Percentiles rank a stretch among this genome's conserved stretches.
These are phyloP conservation scores for Phaffia tasmanica DNA, from an alignment of 768 basidiomycete species.

Conservation along the genomic window DNA sequence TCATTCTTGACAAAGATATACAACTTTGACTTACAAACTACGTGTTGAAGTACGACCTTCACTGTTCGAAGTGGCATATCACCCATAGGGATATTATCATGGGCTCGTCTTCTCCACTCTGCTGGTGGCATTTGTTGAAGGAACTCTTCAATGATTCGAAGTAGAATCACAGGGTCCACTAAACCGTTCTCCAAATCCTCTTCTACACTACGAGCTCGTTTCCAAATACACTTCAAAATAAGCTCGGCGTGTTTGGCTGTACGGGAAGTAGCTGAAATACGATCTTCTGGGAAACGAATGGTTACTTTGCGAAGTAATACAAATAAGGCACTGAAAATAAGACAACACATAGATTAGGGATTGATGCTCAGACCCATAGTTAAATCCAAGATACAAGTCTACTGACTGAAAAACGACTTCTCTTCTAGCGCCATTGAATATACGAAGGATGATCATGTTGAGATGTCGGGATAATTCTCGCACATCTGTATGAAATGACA, in stretches of 20 bases:
- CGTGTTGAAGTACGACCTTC: slow-evolving; percentile 95
- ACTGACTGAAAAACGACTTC: slow-evolving; percentile 83
- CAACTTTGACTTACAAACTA: slow-evolving; percentile 65
- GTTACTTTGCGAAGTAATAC: slow-evolving; percentile 62
- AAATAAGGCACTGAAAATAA: slow-evolving; percentile 56
- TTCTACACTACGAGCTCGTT: slow-evolving; percentile 84
- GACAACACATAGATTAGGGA: slow-evolving; percentile 21
- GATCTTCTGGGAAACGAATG: slow-evolving; percentile 34
- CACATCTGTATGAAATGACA: slow-evolving; percentile 48
- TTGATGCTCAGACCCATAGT: not conserved
- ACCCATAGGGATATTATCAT: slow-evolving; percentile 82
- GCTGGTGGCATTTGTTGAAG: slow-evolving; percentile 85
- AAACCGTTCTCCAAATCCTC: slow-evolving; percentile 71
- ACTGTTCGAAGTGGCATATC: slow-evolving; percentile 97
- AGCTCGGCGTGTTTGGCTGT: slow-evolving; percentile 84
- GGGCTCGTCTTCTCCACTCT: slow-evolving; percentile 86
- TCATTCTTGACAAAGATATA: not conserved
- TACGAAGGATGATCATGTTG: slow-evolving; percentile 91
- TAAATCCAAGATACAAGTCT: not conserved
- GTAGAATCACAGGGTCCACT: slow-evolving; percentile 75
- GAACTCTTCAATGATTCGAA: slow-evolving; percentile 88
- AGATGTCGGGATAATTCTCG: slow-evolving; percentile 92
- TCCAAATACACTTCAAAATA: slow-evolving; percentile 95
- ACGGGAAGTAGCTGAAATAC: slow-evolving; percentile 58
- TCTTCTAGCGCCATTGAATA: slow-evolving; percentile 79